Percentiles rank a stretch among this genome's conserved stretches.
These are phyloP conservation scores for Ophiostoma australiae DNA, from an alignment of 2,329 filamentous ascomycete species.

Conservation along the genomic window DNA sequence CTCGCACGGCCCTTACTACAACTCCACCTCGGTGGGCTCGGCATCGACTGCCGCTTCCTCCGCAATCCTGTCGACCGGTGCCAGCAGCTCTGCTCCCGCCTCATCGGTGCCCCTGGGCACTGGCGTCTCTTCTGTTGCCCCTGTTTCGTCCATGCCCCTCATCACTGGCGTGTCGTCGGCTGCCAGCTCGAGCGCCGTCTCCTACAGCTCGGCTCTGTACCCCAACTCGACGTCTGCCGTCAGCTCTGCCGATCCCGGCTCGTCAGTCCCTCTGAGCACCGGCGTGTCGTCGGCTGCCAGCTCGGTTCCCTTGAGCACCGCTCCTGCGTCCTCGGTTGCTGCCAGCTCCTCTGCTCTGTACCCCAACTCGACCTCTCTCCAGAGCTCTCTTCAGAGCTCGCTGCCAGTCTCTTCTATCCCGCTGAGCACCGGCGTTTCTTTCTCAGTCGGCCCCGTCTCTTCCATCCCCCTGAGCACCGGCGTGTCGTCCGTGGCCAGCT, in stretches of 20 bases:
- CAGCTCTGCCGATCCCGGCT: neutral
- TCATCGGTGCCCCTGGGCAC: neutral
- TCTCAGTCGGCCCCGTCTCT: neutral
- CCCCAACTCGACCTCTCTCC: neutral
- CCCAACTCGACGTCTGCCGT: neutral
- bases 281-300: neutral
- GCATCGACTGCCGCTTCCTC: conserved; percentile 1
- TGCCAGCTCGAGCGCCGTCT: too few species aligned
- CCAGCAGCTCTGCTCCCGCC: conserved; percentile 4
- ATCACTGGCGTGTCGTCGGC: neutral
- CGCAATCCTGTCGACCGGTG: conserved; percentile 1
- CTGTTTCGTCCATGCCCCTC: neutral
- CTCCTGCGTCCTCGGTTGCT: too few species aligned
- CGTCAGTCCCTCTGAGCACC: neutral
- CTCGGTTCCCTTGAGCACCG: neutral
- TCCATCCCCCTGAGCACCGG: conserved; percentile 5
- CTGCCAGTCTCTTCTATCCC: neutral
- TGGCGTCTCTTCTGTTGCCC: neutral
- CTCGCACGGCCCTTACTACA: conserved; percentile 2
- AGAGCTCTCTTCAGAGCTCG: neutral
- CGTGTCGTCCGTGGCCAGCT: neutral
- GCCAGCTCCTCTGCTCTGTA: neutral
- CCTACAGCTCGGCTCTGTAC: neutral
- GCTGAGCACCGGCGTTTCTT: conserved; percentile 4
- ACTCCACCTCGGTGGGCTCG: neutral